Conservation (phyloP, 1,284 basidiomycete genomes). For the Trichosporon faecale region DNA sequence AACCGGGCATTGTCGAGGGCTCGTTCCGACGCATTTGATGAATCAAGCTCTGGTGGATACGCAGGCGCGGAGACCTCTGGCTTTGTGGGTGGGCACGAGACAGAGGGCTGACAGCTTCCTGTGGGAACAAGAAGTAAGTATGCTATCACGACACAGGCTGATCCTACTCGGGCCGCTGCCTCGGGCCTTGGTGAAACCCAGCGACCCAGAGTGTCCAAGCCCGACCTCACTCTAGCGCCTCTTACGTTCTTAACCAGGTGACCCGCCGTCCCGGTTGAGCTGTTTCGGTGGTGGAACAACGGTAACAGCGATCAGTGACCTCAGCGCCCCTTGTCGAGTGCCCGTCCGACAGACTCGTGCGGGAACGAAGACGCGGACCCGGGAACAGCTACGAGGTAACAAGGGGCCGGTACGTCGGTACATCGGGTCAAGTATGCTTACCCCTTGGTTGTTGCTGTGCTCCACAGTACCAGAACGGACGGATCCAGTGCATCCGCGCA, state of each 20-base stretch:
- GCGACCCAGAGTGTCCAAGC: background rate
- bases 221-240: background rate
- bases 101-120: too few relatives aligned
- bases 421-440: background rate
- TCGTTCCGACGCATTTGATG: too few relatives aligned
- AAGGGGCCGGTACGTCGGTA: background rate
- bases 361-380: background rate
- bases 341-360: background rate
- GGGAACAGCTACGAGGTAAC: background rate
- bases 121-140: too few relatives aligned
- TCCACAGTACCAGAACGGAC: background rate
- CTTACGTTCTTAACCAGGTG: background rate
- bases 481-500: background rate
- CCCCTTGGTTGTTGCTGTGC: background rate
- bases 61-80: too few relatives aligned
- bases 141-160: background rate
- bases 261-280: background rate
- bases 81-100: too few relatives aligned
- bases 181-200: background rate
- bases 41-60: too few relatives aligned
- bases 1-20: too few relatives aligned
- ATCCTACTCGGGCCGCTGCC: background rate
- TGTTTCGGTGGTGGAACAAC: background rate
- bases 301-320: conserved; percentile 3
- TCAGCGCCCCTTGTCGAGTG: background rate